These are phyloP conservation scores for Neopestalotiopsis clavispora DNA, from an alignment of 2,329 filamentous ascomycete genomes.

Conservation along the genomic window DNA sequence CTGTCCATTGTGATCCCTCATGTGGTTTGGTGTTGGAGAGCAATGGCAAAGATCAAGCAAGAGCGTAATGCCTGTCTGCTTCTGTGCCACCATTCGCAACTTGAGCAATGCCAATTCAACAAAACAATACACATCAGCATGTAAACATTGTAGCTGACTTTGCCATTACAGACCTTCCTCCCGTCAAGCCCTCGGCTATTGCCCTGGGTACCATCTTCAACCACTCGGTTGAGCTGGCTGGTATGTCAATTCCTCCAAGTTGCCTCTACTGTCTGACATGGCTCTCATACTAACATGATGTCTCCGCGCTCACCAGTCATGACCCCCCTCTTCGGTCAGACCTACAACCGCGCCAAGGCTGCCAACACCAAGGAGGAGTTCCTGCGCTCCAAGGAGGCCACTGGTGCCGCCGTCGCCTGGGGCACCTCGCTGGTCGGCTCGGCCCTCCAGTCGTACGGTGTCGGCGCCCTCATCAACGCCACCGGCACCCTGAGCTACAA, in stretches of 20 bases:
- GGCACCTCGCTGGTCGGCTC: conserved; percentile 89
- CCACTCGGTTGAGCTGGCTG: conserved; percentile 84
- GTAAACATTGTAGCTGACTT: not conserved
- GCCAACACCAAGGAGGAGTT: conserved; percentile 98
- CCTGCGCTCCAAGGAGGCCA: conserved; percentile 89
- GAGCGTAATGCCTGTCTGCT: not conserved
- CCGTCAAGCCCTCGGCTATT: conserved; percentile 98
- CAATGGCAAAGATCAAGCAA: not conserved
- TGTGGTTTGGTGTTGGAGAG: not conserved
- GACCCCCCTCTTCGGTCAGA: conserved; percentile 88
- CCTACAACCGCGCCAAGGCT: conserved; percentile 89
- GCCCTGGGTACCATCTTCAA: conserved; percentile 96
- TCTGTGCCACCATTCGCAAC: too few relatives aligned
- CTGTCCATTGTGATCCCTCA: not conserved
- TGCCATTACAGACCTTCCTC: conserved; percentile 54
- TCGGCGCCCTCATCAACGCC: conserved; percentile 90
- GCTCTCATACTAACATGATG: conserved; percentile 1
- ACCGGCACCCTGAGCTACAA: conserved; percentile 96
- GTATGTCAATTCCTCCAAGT: conserved; percentile 30
- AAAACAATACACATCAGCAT: not conserved
- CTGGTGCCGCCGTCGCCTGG: conserved; percentile 85
- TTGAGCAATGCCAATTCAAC: too few relatives aligned
- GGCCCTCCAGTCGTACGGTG: conserved; percentile 86
- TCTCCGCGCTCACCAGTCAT: conserved; percentile 58
- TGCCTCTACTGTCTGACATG: not conserved